Percentiles rank a stretch among this genome's conserved stretches.
phyloP scores from a whole-genome alignment of 1,284 basidiomycete species.

The Moesziomyces parantarcticus region DNA sequence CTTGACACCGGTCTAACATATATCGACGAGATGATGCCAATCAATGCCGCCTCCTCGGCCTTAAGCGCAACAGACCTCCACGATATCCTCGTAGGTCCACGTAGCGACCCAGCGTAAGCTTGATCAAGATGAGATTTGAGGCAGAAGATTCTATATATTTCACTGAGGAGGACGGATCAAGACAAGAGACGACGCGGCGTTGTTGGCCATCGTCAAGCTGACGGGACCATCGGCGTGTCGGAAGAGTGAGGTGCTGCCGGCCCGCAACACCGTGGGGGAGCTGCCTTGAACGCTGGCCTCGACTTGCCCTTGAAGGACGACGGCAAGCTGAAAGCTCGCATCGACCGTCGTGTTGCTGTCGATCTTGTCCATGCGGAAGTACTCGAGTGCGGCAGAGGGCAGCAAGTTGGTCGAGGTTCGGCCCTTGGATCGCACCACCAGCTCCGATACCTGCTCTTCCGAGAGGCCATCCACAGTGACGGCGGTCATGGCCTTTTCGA shows the following conservation, averaged over 20 bases:
- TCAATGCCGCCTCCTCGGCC: no score
- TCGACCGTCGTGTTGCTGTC: constrained; percentile 5
- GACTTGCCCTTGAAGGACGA: constrained; percentile 28
- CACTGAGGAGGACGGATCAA: constrained; percentile 28
- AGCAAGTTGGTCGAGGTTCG: constrained; percentile 14
- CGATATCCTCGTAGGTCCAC: no score
- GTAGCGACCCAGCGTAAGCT: no score
- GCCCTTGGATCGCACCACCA: constrained; percentile 7
- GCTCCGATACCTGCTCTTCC: constrained; percentile 3
- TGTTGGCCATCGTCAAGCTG: constrained; percentile 6
- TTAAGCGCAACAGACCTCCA: no score
- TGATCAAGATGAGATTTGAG: no score
- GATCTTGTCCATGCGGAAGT: constrained; percentile 34
- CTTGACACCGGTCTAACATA: no score
- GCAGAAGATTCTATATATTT: no score
- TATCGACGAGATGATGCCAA: no score
- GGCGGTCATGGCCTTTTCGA: constrained; percentile 35
- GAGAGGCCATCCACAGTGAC: constrained; percentile 10
- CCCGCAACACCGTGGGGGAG: constrained; percentile 5
- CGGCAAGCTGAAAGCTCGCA: constrained; percentile 30
- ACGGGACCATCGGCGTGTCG: constrained; percentile 19
- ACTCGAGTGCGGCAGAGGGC: constrained; percentile 17
- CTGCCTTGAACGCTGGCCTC: background rate
- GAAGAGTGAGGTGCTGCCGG: constrained; percentile 23
- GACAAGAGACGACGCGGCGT: constrained; percentile 7